A percentile compares a stretch with the other conserved stretches of the same genome.
Evolutionary conservation across 768 basidiomycete genomes (phyloP).

Genomic region (Kwoniella mangroviensis): DNA sequence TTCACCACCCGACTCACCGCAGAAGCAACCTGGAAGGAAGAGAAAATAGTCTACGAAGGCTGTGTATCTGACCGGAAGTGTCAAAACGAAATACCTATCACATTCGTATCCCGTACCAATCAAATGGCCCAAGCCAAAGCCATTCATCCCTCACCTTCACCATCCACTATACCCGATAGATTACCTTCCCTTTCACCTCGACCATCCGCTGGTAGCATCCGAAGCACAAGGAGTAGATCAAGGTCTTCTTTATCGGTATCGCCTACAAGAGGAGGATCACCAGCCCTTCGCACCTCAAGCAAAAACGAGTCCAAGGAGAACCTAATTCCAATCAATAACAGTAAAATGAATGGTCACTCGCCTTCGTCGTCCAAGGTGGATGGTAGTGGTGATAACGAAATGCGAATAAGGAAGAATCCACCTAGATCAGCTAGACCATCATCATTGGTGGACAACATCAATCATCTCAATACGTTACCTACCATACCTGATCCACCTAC

Average conservation of each 20-base stretch:
- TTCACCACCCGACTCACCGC: too few relatives aligned
- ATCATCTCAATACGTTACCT: constrained; percentile 41
- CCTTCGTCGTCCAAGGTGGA: constrained; percentile 11
- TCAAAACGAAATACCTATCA: background rate
- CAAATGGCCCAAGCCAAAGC: constrained; percentile 31
- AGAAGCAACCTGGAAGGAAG: too few relatives aligned
- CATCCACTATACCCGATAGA: constrained; percentile 8
- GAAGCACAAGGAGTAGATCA: constrained; percentile 1
- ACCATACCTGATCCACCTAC: constrained; percentile 40
- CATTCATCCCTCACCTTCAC: constrained; percentile 18
- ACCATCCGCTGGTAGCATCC: constrained; percentile 8
- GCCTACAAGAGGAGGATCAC: constrained; percentile 10
- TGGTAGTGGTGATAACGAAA: constrained; percentile 21
- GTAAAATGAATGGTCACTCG: constrained; percentile 9
- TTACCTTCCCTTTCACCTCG: constrained; percentile 11
- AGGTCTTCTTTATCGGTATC: constrained; percentile 29
- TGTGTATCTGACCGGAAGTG: too few relatives aligned
- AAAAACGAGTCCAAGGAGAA: constrained; percentile 31
- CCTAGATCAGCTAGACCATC: constrained; percentile 24
- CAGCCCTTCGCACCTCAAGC: constrained; percentile 5
- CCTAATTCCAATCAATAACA: background rate
- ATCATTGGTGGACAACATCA: constrained; percentile 7
- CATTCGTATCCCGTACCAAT: background rate
- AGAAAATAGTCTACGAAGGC: too few relatives aligned
- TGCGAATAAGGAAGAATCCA: constrained; percentile 25